Base-by-base conservation (phyloP, 1,284 basidiomycete species). In the Naganishia albida region DNA sequence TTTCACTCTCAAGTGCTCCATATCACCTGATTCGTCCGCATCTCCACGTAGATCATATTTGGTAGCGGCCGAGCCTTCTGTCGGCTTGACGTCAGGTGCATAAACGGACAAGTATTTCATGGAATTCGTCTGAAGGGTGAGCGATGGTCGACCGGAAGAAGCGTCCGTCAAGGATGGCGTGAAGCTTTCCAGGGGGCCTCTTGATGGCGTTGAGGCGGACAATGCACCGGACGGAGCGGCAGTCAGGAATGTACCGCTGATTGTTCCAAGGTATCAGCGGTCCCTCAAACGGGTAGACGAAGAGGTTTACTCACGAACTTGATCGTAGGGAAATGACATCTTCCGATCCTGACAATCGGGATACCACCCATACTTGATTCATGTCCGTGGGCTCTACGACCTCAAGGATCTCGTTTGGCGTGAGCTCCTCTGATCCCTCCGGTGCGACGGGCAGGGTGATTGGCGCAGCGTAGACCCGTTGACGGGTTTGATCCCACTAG, bases 1-100 rank as follows among this genome's bases (percentile, higher is more conserved):
- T 80, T 93, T 93, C 63, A 94, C 85, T 84, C 86, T 88, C 76
- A 93, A 91, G 15, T 87, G 82, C 74, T 94, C 91, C 46, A 82
- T 81, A 70, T 91, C 91, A 4, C 89, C 91, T 18, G 88, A 85
- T 68, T 86, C 85, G 54, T 93, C 90, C 67, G 86, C 88, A 73
- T 95, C 92, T 15, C 88, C 90, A 59, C 93, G 82, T 23, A 96
- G 78, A 67, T 88, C 84, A 51, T 91, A 74, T 62, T 85, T 74
- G 15, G 42, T 44, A 34, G 70, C 71, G 1, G 60, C 39, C n/a
- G 65, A 38, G 10, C 69, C 68, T 10, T 65, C 57, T 0, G 63
- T 46, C 1, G 55, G 51, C 70, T 65, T 23, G 59, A 46, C 38
- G 62, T 62, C 62, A 0, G 69, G 53, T 3, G 54, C n/a, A 0